Evolutionary conservation across 2,329 filamentous ascomycete species (phyloP).

Genomic region (Coniochaeta prunicola): DNA sequence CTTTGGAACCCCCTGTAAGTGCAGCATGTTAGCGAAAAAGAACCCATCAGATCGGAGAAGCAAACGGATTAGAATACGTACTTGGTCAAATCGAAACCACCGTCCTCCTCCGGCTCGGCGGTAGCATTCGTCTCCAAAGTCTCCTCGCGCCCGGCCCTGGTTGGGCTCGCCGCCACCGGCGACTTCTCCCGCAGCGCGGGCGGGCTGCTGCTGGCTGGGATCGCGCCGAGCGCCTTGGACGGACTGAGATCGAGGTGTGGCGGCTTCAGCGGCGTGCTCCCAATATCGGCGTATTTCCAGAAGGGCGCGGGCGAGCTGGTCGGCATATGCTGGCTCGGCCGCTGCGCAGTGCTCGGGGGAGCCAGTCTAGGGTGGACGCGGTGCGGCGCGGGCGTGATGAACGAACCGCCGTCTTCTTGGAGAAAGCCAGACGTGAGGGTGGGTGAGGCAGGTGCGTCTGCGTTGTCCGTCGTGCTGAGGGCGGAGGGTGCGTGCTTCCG

Average conservation of each 20-base stretch:
- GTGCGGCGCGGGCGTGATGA: slow-evolving; percentile 66
- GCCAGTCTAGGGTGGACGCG: slow-evolving; percentile 67
- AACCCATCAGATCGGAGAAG: neutral
- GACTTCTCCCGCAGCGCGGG: slow-evolving; percentile 41
- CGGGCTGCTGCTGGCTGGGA: slow-evolving; percentile 53
- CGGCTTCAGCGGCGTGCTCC: slow-evolving; percentile 59
- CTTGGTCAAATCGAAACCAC: slow-evolving; percentile 53
- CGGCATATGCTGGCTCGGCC: slow-evolving; percentile 79
- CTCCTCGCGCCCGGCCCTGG: slow-evolving; percentile 20
- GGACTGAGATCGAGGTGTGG: slow-evolving; percentile 51
- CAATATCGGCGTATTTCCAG: slow-evolving; percentile 78
- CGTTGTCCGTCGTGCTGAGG: slow-evolving; percentile 38
- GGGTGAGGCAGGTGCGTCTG: slow-evolving; percentile 50
- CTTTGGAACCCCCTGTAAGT: slow-evolving; percentile 55
- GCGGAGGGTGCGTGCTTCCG: slow-evolving; percentile 39
- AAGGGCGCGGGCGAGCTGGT: slow-evolving; percentile 81
- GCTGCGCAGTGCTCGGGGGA: slow-evolving; percentile 72
- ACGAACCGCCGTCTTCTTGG: slow-evolving; percentile 52
- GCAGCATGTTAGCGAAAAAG: slow-evolving; percentile 18
- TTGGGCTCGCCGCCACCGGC: slow-evolving; percentile 41
- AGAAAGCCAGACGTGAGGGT: slow-evolving; percentile 55
- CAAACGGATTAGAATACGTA: slow-evolving; percentile 21
- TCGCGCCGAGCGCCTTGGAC: slow-evolving; percentile 35
- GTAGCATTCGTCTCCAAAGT: slow-evolving; percentile 17
- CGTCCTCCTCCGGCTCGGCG: slow-evolving; percentile 36